A percentile compares a stretch with the other conserved stretches of the same genome.
phyloP scores from a whole-genome alignment of 192 early-diverging fungal species.

The Coemansia sp. region DNA sequence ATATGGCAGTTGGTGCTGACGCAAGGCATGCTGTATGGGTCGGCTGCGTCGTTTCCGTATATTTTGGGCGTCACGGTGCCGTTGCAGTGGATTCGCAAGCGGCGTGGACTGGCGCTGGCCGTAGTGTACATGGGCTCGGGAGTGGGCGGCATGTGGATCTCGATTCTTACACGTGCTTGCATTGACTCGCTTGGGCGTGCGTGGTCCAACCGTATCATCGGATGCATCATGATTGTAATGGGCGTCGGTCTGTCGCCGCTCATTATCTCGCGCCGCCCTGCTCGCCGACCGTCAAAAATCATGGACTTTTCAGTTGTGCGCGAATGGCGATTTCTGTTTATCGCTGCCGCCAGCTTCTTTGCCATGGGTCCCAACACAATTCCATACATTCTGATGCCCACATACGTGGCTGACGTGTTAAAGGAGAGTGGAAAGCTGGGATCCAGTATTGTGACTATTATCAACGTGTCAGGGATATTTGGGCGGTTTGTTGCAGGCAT shows the following conservation, averaged over 20 bases:
- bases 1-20: constrained; percentile 56
- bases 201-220: constrained; percentile 46
- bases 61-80: constrained; percentile 47
- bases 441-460: constrained; percentile 37
- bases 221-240: constrained; percentile 28
- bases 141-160: constrained; percentile 50
- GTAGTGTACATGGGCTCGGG: constrained; percentile 43
- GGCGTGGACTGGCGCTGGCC: constrained; percentile 39
- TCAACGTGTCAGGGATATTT: constrained; percentile 48
- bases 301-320: constrained; percentile 38
- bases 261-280: constrained; percentile 21
- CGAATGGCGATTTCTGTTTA: constrained; percentile 41
- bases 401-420: constrained; percentile 39
- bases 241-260: constrained; percentile 42
- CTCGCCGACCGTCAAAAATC: constrained; percentile 11
- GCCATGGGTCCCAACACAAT: constrained; percentile 54
- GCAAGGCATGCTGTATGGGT: constrained; percentile 51
- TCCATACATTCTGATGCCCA: constrained; percentile 50
- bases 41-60: constrained; percentile 44
- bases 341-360: constrained; percentile 47
- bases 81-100: constrained; percentile 38
- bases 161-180: constrained; percentile 24
- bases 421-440: constrained; percentile 29
- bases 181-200: constrained; percentile 32
- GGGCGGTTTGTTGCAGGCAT: constrained; percentile 44